Base-by-base conservation (phyloP, 73 alveolate species). In the Durusdinium trenchii region DNA sequence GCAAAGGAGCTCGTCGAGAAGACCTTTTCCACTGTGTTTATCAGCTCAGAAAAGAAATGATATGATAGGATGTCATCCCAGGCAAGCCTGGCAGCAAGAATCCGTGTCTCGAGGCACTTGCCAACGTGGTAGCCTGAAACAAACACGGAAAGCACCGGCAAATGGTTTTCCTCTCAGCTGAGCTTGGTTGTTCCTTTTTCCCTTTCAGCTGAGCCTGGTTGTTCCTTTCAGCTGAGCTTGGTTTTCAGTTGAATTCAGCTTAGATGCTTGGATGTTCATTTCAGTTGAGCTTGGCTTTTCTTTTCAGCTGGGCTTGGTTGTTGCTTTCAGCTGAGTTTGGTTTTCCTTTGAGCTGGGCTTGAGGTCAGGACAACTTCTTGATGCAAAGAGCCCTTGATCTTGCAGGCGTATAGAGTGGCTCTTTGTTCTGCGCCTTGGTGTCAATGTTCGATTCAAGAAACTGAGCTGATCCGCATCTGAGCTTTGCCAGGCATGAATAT, bases 91-190 rank as follows among this genome's bases (percentile, higher is more conserved):
- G 42, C 96, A 89, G 71, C 96, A 89, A 26, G 96, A 89, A n/a
- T 42, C 47, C 85, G 51, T 43, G 69, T 89, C 50, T 30, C 96
- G 96, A 1, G 86, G 96, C 67, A 89, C 83, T 46, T 89, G 82
- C 96, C 96, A 89, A 45, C 96, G 96, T 3, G 96, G 96, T 3
- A 89, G 85, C 96, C 96, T 89, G 12, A 23, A 47, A 42, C n/a
- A n/a, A n/a, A n/a, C n/a, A n/a, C n/a, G n/a, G n/a, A n/a, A n/a
- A n/a, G n/a, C n/a, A n/a, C n/a, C n/a, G n/a, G n/a, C n/a, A n/a
- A n/a, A n/a, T n/a, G n/a, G n/a, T n/a, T n/a, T n/a, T n/a, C n/a
- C n/a, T n/a, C n/a, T n/a, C n/a, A n/a, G n/a, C n/a, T n/a, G n/a
- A n/a, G n/a, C n/a, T n/a, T n/a, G n/a, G n/a, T n/a, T n/a, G n/a